Conservation (phyloP, 2,329 filamentous ascomycete species). For the Fusarium lateritium region DNA sequence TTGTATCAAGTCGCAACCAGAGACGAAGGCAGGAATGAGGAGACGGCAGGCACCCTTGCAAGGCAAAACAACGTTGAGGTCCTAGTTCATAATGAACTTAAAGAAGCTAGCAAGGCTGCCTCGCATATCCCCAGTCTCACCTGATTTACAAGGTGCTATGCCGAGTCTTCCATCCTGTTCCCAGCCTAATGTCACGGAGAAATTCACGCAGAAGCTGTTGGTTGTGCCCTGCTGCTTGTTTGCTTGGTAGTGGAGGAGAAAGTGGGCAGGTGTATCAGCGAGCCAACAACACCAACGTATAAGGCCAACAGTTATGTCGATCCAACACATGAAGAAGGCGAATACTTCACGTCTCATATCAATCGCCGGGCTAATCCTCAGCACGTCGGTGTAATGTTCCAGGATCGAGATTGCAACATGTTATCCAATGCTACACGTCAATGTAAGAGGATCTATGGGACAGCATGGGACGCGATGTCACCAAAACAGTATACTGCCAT, state of each 20-base stretch:
- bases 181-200: slow-evolving; percentile 1
- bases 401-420: background rate
- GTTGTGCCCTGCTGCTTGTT: slow-evolving; percentile 1
- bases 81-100: slow-evolving; percentile 6
- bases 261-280: slow-evolving; percentile 13
- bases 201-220: slow-evolving; percentile 27
- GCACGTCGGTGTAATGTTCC: too few relatives aligned
- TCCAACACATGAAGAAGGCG: slow-evolving; percentile 26
- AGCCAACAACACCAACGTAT: slow-evolving; percentile 32
- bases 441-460: background rate
- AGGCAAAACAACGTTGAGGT: slow-evolving; percentile 22
- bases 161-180: background rate
- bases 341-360: slow-evolving; percentile 2
- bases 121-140: slow-evolving; percentile 45
- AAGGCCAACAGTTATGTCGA: slow-evolving; percentile 17
- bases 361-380: background rate
- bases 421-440: slow-evolving; percentile 1
- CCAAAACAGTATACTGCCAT: background rate
- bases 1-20: slow-evolving; percentile 1
- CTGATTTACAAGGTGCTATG: slow-evolving; percentile 36
- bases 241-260: slow-evolving; percentile 7
- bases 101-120: slow-evolving; percentile 24
- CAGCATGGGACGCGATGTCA: background rate
- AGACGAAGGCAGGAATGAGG: slow-evolving; percentile 11
- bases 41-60: slow-evolving; percentile 9